A percentile compares a stretch with the other conserved stretches of the same genome.
Evolutionary conservation across 257 asterid species (phyloP).

Genomic region (Anisodus acutangulus): DNA sequence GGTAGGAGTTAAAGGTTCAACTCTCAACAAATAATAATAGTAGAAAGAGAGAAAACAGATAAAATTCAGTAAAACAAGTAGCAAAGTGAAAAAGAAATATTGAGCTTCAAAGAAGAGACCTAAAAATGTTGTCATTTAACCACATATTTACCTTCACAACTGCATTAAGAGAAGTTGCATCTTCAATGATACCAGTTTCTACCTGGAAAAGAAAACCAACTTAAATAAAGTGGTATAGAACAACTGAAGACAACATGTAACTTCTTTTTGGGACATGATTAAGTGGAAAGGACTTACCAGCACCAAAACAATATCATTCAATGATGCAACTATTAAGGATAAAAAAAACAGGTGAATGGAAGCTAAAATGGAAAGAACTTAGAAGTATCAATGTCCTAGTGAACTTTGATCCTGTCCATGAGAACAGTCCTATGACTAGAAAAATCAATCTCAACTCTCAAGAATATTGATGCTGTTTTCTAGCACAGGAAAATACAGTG

Average conservation of each 20-base stretch:
- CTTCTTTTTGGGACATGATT: not conserved
- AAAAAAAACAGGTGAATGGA: not conserved
- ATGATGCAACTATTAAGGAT: not conserved
- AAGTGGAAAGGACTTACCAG: conserved; percentile 1
- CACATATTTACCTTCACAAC: conserved; percentile 76
- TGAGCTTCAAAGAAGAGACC: conserved; percentile 15
- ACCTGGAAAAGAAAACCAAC: conserved; percentile 49
- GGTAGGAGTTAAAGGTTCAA: conserved; percentile 17
- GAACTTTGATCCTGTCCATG: not conserved
- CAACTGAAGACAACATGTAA: conserved; percentile 5
- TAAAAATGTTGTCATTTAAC: not conserved
- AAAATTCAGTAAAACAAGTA: not conserved
- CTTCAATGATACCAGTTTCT: conserved; percentile 68
- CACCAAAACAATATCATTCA: not conserved
- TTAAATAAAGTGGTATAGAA: conserved; percentile 16
- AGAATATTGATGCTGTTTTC: not conserved
- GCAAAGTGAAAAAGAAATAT: conserved; percentile 16
- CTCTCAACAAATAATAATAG: not conserved
- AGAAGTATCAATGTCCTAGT: not conserved
- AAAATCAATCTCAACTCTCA: not conserved
- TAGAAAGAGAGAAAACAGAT: not conserved
- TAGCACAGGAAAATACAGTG: not conserved
- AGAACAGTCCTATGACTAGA: not conserved
- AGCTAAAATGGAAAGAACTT: not conserved
- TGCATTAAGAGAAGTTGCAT: conserved; percentile 77